Evolutionary conservation across 208 protist species (phyloP).

Genomic region (Trichomonas gallinae): DNA sequence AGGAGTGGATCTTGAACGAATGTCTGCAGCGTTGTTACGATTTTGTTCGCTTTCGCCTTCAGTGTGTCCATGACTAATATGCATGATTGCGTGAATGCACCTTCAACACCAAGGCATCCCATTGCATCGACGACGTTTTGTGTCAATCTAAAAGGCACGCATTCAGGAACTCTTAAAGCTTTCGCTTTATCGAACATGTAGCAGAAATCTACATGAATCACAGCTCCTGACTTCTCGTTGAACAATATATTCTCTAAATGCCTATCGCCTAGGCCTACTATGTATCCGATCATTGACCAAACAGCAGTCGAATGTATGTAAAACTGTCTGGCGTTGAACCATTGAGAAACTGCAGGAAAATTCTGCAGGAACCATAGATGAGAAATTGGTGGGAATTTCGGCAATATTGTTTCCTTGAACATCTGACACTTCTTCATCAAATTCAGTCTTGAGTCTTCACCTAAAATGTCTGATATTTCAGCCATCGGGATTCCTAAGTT

Average conservation of each 20-base stretch:
- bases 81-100: slow-evolving; percentile 63
- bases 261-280: slow-evolving; percentile 71
- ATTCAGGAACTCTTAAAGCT: slow-evolving; percentile 68
- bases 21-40: slow-evolving; percentile 79
- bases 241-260: slow-evolving; percentile 83
- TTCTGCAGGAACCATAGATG: slow-evolving; percentile 68
- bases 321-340: slow-evolving; percentile 62
- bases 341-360: slow-evolving; percentile 64
- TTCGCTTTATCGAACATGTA: slow-evolving; percentile 86
- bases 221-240: slow-evolving; percentile 45
- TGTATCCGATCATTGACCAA: slow-evolving; percentile 81
- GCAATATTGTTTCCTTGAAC: slow-evolving; percentile 42
- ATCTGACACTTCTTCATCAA: not conserved
- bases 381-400: slow-evolving; percentile 59
- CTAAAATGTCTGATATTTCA: not conserved
- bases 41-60: slow-evolving; percentile 64
- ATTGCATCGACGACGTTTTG: slow-evolving; percentile 81
- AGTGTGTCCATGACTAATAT: slow-evolving; percentile 64
- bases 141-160: slow-evolving; percentile 83
- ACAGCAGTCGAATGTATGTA: slow-evolving; percentile 67
- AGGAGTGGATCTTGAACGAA: slow-evolving; percentile 82
- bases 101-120: slow-evolving; percentile 68
- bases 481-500: not conserved
- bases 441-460: not conserved
- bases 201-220: slow-evolving; percentile 69